Conservation (phyloP, 257 asterid genomes). For the Rubia yunnanensis region DNA sequence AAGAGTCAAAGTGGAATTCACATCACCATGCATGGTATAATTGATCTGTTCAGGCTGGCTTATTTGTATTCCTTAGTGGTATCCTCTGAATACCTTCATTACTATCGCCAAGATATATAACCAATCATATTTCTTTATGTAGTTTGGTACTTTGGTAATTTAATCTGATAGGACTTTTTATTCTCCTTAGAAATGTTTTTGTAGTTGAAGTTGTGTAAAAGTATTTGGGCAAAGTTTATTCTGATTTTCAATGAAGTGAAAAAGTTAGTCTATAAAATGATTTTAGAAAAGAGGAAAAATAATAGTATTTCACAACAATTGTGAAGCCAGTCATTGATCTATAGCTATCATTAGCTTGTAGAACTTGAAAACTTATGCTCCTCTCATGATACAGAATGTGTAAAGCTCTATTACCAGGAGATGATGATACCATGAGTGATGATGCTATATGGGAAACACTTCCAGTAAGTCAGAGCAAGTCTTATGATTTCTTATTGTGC, state of each 20-base stretch:
- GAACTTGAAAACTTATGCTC: constrained; percentile 6
- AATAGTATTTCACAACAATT: background rate
- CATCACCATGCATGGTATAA: background rate
- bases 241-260: background rate
- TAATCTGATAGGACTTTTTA: background rate
- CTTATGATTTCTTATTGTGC: background rate
- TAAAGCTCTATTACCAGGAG: constrained; percentile 91
- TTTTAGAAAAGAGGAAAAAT: background rate
- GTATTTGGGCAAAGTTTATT: background rate
- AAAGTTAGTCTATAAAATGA: background rate
- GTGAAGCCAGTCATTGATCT: background rate
- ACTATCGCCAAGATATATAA: background rate
- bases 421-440: constrained; percentile 83
- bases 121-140: background rate
- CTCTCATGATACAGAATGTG: constrained; percentile 65
- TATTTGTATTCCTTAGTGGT: background rate
- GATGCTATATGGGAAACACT: constrained; percentile 98
- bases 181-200: background rate
- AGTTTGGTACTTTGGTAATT: constrained; percentile 1
- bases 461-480: constrained; percentile 57
- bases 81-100: background rate
- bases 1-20: background rate
- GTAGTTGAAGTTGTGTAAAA: background rate
- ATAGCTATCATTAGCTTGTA: background rate
- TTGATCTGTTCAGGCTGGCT: background rate